Evolutionary conservation across 2,329 filamentous ascomycete genomes (phyloP), one percentile per base, ranked within the genome.

Genomic region (Phialophora verrucosa): DNA sequence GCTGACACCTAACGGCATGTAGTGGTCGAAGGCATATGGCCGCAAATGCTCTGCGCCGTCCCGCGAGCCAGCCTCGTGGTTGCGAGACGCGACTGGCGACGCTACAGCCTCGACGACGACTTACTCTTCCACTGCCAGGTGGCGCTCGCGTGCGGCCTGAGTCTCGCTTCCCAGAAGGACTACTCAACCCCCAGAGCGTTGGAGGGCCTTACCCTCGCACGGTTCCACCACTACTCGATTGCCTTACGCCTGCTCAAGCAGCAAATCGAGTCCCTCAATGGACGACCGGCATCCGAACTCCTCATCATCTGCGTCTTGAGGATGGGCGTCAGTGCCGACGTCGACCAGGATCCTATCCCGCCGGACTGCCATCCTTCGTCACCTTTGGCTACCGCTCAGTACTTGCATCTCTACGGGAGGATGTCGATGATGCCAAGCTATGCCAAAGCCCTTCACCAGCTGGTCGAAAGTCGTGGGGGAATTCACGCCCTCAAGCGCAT

Each of bases 261-360:
- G 20, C 17, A 49, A 17, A 49, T 49, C 10, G 44, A 49, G 44
- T 7, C 17, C 17, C 20, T 49, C 7, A n/a, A 49, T 8, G 44
- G 44, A 11, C 20, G 20, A 49, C 20, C 44, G 3, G 17, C 44
- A n/a, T 23, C 44, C 10, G 44, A 49, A 6, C 20, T 23, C 17
- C 20, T 49, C 17, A n/a, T 49, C 17, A 23, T 49, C 44, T n/a
- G 44, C 44, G 44, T 49, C 44, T 49, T 49, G 44, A 49, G 44
- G 44, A n/a, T 49, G 44, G 44, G 44, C 20, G 20, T 49, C 20
- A 49, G 44, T 23, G 20, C 17, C 17, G 44, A 49, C 44, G 44
- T 49, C 5, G 44, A 49, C 1, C 44, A 49, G 17, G 44, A n/a
- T 11, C 17, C 20, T 20, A 23, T 10, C 20, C 44, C 20, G 44